Conservation (phyloP, 2,329 filamentous ascomycete genomes). For the Exophiala bonariae region DNA sequence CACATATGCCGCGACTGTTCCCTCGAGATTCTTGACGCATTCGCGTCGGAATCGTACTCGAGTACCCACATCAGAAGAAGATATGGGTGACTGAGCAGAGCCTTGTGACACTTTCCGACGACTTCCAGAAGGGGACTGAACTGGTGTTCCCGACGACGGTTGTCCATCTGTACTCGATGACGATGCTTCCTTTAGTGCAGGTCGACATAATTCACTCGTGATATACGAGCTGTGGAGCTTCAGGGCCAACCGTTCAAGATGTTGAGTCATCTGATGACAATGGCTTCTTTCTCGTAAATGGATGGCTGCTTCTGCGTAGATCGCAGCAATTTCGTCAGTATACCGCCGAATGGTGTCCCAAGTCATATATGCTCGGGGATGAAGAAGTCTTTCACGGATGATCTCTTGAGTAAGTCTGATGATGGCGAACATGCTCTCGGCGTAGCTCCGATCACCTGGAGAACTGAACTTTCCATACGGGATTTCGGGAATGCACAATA, state of each 20-base stretch:
- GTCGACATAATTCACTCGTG: conserved; percentile 62
- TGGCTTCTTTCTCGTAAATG: conserved; percentile 55
- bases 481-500: conserved; percentile 54
- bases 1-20: conserved; percentile 60
- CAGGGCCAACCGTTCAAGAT: conserved; percentile 60
- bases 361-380: conserved; percentile 54
- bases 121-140: conserved; percentile 20
- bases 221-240: conserved; percentile 64
- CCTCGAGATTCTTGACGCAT: conserved; percentile 57
- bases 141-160: conserved; percentile 11
- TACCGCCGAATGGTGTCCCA: conserved; percentile 57
- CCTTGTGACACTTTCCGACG: conserved; percentile 17
- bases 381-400: conserved; percentile 57
- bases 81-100: conserved; percentile 12
- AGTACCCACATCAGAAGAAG: conserved; percentile 16
- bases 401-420: conserved; percentile 57
- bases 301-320: conserved; percentile 59
- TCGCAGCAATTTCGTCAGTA: conserved; percentile 56
- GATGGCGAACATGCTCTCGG: conserved; percentile 59
- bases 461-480: conserved; percentile 49
- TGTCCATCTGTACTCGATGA: conserved; percentile 37
- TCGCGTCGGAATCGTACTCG: conserved; percentile 46
- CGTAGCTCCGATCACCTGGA: conserved; percentile 54
- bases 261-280: conserved; percentile 46
- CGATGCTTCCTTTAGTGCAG: conserved; percentile 53